A percentile compares a stretch with the other conserved stretches of the same genome.
These are phyloP conservation scores for Trypanosoma cruzi DNA, from an alignment of 208 protist species.

Conservation along the genomic window DNA sequence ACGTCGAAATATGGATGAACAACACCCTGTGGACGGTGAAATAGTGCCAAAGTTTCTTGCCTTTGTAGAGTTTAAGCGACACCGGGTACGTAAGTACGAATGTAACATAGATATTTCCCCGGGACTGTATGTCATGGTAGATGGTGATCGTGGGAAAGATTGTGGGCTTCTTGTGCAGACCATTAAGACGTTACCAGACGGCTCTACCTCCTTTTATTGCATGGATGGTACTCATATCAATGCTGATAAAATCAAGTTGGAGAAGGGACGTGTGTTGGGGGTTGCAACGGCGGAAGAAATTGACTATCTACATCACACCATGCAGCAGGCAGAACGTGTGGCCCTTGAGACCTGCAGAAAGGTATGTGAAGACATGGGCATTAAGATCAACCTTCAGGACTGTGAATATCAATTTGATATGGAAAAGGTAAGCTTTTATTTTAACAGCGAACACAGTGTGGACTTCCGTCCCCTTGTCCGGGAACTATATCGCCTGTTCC, in stretches of 20 bases:
- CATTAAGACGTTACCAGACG: constrained; percentile 39
- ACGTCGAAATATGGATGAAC: constrained; percentile 21
- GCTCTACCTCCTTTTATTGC: constrained; percentile 44
- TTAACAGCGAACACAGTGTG: constrained; percentile 85
- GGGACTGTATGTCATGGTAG: constrained; percentile 86
- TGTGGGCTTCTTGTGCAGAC: constrained; percentile 87
- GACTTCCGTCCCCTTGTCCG: constrained; percentile 90
- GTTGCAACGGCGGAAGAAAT: constrained; percentile 72
- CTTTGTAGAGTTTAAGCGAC: constrained; percentile 89
- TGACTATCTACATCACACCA: constrained; percentile 74
- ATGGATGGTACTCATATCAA: constrained; percentile 77
- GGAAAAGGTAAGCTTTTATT: constrained; percentile 95
- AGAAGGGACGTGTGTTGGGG: constrained; percentile 76
- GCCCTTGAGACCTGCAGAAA: constrained; percentile 88
- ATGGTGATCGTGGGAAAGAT: constrained; percentile 87
- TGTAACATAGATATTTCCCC: constrained; percentile 57
- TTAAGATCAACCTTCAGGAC: constrained; percentile 83
- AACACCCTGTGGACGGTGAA: neutral
- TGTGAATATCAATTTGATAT: constrained; percentile 94
- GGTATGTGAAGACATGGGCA: constrained; percentile 76
- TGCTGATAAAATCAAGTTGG: constrained; percentile 75
- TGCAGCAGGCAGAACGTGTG: constrained; percentile 75
- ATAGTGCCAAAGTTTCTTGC: constrained; percentile 42
- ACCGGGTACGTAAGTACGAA: constrained; percentile 75
- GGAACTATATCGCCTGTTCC: constrained; percentile 90